Base-by-base conservation (phyloP, 148 eudicot species). In the Suaeda aralocaspica region DNA sequence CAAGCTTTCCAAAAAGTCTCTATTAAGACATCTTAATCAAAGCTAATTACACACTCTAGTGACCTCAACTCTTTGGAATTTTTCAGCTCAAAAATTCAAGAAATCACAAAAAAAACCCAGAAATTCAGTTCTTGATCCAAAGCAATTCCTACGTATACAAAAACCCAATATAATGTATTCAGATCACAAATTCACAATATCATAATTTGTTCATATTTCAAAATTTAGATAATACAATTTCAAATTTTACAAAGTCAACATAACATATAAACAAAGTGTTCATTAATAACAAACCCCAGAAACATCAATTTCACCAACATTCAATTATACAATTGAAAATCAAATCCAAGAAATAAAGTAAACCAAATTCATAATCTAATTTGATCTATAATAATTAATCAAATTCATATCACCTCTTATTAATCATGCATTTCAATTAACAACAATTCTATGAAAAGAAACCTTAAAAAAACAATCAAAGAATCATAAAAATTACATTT, bases 181-280 rank as follows among this genome's bases (percentile, higher is more conserved):
- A 59, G 58, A 67, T 62, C 59, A 68, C 14, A 68, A 21, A n/a
- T n/a, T n/a, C n/a, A n/a, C n/a, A n/a, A n/a, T n/a, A n/a, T n/a
- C 19, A 31, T 25, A 25, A 24, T 44, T 66, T 12, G 21, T 29
- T 51, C 9, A 24, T 26, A 48, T 41, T 52, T 29, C 75, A 19
- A 64, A 52, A n/a, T n/a, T n/a, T n/a, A 72, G 14, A 41, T 36
- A 3, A 36, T 25, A 51, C 4, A 1, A 24, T 62, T 64, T 29
- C 64, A 30, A 10, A 66, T 58, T 66, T 59, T 34, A 44, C 24
- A 51, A 60, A 73, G 76, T 72, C 67, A 68, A 77, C 80, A 18
- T n/a, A n/a, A n/a, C n/a, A n/a, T n/a, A n/a, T n/a, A n/a, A n/a
- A 42, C 15, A 44, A 72, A 60, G 33, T 34, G 61, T 8, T 0